Evolutionary conservation across 2,329 filamentous ascomycete genomes (phyloP).

Genomic region (Pestalotiopsis sp.): DNA sequence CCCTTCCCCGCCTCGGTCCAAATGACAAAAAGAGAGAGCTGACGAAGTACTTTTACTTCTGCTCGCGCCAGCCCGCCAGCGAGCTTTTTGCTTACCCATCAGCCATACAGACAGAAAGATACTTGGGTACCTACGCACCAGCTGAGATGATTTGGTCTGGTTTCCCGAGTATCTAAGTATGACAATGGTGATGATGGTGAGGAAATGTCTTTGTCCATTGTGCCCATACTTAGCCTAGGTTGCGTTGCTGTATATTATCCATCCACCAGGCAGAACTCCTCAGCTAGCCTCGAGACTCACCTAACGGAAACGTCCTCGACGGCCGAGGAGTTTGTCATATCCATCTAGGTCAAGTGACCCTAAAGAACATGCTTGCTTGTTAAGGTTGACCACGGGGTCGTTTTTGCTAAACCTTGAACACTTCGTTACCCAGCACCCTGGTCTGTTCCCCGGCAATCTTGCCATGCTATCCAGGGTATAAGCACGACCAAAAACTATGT

Average conservation of each 20-base stretch:
- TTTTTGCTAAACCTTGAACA: constrained; percentile 3
- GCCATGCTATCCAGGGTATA: not conserved
- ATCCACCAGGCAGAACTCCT: not conserved
- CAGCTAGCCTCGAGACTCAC: not conserved
- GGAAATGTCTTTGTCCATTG: not conserved
- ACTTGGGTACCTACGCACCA: too few relatives aligned
- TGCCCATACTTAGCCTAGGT: not conserved
- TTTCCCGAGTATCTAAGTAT: too few relatives aligned
- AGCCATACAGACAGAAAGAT: too few relatives aligned
- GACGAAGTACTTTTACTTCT: not conserved
- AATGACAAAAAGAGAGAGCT: not conserved
- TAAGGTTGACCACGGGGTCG: not conserved
- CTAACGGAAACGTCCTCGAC: not conserved
- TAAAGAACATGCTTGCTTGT: not conserved
- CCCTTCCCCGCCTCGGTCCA: not conserved
- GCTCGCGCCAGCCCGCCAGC: not conserved
- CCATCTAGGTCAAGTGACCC: constrained; percentile 5
- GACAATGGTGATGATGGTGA: too few relatives aligned
- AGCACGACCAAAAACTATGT: not conserved
- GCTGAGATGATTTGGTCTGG: too few relatives aligned
- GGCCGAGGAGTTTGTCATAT: not conserved
- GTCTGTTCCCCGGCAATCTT: not conserved
- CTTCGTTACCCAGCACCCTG: not conserved
- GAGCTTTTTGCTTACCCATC: not conserved
- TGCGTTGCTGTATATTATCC: not conserved